Conservation (phyloP, 306 rosid species). For the Medicago ruthenica region DNA sequence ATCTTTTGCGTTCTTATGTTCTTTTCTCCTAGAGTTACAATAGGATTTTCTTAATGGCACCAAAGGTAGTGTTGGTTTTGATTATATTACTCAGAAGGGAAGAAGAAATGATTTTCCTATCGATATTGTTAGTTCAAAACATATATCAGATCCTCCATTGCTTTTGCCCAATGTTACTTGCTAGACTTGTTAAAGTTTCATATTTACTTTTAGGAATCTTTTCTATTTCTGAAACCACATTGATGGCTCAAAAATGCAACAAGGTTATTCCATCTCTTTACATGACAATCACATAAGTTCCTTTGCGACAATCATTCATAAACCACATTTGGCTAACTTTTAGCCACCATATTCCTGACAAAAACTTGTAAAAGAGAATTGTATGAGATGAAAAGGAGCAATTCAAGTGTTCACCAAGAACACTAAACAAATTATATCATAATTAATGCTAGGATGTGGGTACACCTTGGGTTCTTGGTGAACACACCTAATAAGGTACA, state of each 20-base stretch:
- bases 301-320: background rate
- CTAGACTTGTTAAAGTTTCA: conserved; percentile 13
- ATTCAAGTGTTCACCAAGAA: conserved; percentile 6
- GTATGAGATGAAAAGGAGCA: background rate
- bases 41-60: background rate
- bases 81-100: too few species aligned
- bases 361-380: conserved; percentile 5
- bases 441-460: conserved; percentile 1
- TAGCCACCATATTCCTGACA: conserved; percentile 16
- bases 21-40: conserved; percentile 24
- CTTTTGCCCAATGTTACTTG: background rate
- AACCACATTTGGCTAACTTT: conserved; percentile 9
- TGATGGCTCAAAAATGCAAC: background rate
- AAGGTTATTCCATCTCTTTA: conserved; percentile 7
- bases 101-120: background rate
- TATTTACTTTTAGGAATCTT: conserved; percentile 26
- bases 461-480: background rate
- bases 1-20: conserved; percentile 30
- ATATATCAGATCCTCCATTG: conserved; percentile 17
- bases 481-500: background rate
- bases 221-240: background rate
- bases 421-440: background rate
- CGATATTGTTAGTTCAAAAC: conserved; percentile 6
- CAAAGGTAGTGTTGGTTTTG: too few species aligned
- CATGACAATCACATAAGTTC: background rate